phyloP scores from a whole-genome alignment of 192 early-diverging fungal species.

The Chytriomyces hyalinus region DNA sequence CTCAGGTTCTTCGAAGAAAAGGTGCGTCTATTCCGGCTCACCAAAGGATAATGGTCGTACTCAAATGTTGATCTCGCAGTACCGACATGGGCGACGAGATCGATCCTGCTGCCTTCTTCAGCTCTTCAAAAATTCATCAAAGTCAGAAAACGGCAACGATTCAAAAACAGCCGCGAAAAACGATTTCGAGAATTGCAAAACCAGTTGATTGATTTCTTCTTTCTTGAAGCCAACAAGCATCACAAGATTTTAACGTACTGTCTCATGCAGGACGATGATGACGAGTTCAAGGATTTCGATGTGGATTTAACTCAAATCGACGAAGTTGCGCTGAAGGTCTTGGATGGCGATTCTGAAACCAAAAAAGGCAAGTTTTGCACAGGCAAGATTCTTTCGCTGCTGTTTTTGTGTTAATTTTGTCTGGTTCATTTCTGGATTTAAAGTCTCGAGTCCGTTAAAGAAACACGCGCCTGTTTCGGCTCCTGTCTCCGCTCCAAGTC shows the following conservation, averaged over 20 bases:
- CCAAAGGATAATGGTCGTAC: background rate
- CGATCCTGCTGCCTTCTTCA: conserved; percentile 25
- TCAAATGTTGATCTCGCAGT: background rate
- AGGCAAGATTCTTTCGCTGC: no score
- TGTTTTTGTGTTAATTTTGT: no score
- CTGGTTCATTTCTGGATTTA: no score
- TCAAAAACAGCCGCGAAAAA: background rate
- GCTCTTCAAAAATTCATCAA: conserved; percentile 22
- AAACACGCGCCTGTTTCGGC: no score
- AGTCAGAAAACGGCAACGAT: conserved; percentile 12
- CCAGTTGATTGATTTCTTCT: background rate
- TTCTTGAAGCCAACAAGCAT: no score
- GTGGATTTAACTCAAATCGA: conserved; percentile 18
- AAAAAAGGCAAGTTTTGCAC: no score
- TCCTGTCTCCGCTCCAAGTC: no score
- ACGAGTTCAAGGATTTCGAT: conserved; percentile 32
- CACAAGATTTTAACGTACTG: background rate
- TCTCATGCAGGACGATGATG: conserved; percentile 16
- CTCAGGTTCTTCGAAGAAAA: background rate
- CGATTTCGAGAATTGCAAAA: background rate
- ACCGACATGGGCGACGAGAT: background rate
- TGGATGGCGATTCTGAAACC: background rate
- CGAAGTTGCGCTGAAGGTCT: background rate
- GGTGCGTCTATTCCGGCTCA: background rate
- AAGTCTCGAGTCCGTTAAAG: no score